Evolutionary conservation across 2,329 filamentous ascomycete species (phyloP).

Genomic region (Incumbomyces delicatus): DNA sequence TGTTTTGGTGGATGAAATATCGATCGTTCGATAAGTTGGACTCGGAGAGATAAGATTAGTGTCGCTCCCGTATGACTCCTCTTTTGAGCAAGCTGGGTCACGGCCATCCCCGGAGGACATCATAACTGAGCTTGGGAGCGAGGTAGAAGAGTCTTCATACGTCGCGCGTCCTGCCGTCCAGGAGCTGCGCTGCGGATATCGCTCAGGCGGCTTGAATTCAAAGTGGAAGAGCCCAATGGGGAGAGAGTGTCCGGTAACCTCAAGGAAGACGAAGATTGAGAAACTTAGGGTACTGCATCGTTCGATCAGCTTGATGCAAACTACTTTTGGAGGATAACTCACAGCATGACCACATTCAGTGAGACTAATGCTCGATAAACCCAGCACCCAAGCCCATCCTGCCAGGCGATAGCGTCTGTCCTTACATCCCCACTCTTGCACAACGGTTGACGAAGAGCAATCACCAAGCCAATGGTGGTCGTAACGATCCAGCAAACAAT

Average conservation of each 20-base stretch:
- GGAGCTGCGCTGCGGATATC: conserved; percentile 26
- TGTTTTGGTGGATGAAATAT: neutral
- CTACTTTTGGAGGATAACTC: conserved; percentile 10
- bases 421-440: conserved; percentile 24
- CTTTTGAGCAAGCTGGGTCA: neutral
- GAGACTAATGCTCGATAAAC: conserved; percentile 28
- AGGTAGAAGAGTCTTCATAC: neutral
- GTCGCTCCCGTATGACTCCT: neutral
- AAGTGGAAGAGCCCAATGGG: conserved; percentile 27
- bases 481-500: conserved; percentile 30
- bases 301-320: no score
- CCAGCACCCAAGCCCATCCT: conserved; percentile 28
- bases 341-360: conserved; percentile 28
- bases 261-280: conserved; percentile 29
- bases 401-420: conserved; percentile 24
- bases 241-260: conserved; percentile 29
- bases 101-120: neutral
- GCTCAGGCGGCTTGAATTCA: conserved; percentile 12
- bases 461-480: conserved; percentile 28
- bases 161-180: conserved; percentile 9
- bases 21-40: conserved; percentile 3
- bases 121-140: neutral
- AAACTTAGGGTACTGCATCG: conserved; percentile 26
- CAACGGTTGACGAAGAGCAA: conserved; percentile 27
- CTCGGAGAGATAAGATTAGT: neutral